Conservation (phyloP, 768 basidiomycete species). For the Rhodosporidiobolus odoratus region DNA sequence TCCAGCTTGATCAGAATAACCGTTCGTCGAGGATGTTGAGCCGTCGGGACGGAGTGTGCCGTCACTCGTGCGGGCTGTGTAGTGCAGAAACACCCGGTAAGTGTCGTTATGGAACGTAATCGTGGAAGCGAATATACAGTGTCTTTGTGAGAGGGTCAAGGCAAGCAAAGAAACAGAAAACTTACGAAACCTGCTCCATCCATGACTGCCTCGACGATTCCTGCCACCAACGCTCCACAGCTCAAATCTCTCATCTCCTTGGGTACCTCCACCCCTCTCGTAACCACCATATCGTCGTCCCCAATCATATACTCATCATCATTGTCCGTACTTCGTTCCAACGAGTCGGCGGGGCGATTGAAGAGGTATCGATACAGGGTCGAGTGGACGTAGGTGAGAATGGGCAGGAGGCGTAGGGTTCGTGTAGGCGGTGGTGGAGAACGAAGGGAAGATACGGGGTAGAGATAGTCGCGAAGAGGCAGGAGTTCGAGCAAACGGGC, state of each 20-base stretch:
- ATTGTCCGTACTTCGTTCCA: constrained; percentile 93
- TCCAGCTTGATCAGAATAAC: constrained; percentile 98
- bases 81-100: neutral
- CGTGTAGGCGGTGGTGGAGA: constrained; percentile 74
- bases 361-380: constrained; percentile 94
- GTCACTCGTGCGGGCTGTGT: constrained; percentile 88
- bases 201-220: constrained; percentile 92
- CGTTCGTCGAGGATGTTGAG: constrained; percentile 72
- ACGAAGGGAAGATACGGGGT: constrained; percentile 35
- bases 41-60: constrained; percentile 82
- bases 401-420: constrained; percentile 81
- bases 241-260: constrained; percentile 88
- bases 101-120: neutral
- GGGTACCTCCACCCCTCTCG: constrained; percentile 87
- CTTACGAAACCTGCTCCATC: constrained; percentile 89
- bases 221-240: constrained; percentile 95
- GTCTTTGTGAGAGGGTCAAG: neutral
- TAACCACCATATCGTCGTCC: constrained; percentile 88
- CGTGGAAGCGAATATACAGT: neutral
- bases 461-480: constrained; percentile 68
- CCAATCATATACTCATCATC: constrained; percentile 99
- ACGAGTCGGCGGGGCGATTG: constrained; percentile 84
- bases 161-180: constrained; percentile 39
- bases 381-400: constrained; percentile 88
- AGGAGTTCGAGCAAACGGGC: constrained; percentile 78